A percentile compares a stretch with the other conserved stretches of the same genome.
These are phyloP conservation scores for Andalucia godoyi DNA, from an alignment of 78 protist genomes.

Conservation along the genomic window DNA sequence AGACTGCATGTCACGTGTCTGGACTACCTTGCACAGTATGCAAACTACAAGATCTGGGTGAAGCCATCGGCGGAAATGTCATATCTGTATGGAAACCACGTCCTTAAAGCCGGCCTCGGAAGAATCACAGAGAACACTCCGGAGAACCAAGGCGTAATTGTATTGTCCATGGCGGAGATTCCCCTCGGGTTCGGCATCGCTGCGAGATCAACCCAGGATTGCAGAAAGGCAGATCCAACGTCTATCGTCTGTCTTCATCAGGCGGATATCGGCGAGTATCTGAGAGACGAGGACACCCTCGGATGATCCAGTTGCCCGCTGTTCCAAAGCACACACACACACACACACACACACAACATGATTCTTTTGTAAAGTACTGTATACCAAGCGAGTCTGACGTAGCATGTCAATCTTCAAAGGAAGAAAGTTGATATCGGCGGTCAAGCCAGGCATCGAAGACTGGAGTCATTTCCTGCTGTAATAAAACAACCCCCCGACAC, in stretches of 20 bases:
- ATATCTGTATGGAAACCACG: slow-evolving; percentile 94
- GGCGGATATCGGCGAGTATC: slow-evolving; percentile 96
- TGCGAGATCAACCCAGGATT: slow-evolving; percentile 69
- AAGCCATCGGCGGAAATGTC: slow-evolving; percentile 90
- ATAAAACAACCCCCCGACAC: too few relatives aligned
- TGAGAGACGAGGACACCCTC: slow-evolving; percentile 91
- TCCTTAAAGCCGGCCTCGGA: slow-evolving; percentile 91
- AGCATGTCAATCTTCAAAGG: too few relatives aligned
- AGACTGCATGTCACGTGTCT: slow-evolving; percentile 89
- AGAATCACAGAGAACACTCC: slow-evolving; percentile 95
- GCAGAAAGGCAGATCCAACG: slow-evolving; percentile 68
- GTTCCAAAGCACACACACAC: too few relatives aligned
- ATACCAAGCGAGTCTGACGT: too few relatives aligned
- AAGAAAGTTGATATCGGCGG: too few relatives aligned
- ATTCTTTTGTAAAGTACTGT: too few relatives aligned
- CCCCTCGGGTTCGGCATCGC: slow-evolving; percentile 94
- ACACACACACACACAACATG: too few relatives aligned
- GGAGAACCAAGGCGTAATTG: slow-evolving; percentile 90
- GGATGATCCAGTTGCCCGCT: too few relatives aligned
- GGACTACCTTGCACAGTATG: slow-evolving; percentile 87
- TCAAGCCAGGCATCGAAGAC: too few relatives aligned
- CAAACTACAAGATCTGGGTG: slow-evolving; percentile 92
- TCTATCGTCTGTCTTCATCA: slow-evolving; percentile 80
- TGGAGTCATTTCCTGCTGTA: too few relatives aligned
- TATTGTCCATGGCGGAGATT: slow-evolving; percentile 80